Evolutionary conservation across 345 rosid species (phyloP).

Genomic region (Cardamine chenopodiifolia): DNA sequence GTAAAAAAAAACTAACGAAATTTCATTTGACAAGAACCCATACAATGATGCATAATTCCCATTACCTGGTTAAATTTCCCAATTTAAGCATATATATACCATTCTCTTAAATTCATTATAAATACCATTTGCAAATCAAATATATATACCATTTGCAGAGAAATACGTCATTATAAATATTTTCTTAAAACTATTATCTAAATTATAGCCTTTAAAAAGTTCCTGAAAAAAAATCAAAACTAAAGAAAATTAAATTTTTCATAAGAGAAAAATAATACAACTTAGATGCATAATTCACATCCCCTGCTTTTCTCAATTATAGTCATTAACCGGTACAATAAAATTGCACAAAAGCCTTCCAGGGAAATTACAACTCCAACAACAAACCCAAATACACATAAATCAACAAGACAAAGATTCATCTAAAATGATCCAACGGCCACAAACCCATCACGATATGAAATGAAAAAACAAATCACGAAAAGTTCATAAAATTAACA

Average conservation of each 20-base stretch:
- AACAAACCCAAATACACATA: conserved; percentile 35
- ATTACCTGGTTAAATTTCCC: no score
- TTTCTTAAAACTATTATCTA: no score
- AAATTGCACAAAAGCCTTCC: conserved; percentile 18
- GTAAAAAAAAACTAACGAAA: no score
- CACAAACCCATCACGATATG: conserved; percentile 27
- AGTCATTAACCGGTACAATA: conserved; percentile 9
- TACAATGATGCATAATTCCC: no score
- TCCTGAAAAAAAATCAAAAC: background rate
- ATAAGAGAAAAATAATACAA: background rate
- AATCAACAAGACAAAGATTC: conserved; percentile 23
- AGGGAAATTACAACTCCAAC: conserved; percentile 32
- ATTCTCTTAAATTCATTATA: no score
- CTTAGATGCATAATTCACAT: background rate
- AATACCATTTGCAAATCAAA: background rate
- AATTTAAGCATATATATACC: no score
- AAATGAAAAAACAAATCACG: conserved; percentile 28
- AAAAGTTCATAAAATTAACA: background rate
- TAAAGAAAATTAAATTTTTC: background rate
- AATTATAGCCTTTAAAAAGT: no score
- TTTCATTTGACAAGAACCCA: no score
- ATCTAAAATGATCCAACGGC: conserved; percentile 33
- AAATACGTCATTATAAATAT: no score
- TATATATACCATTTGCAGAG: no score
- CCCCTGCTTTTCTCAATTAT: conserved; percentile 25